These are phyloP conservation scores for Kurtzmaniella fragi DNA, from an alignment of 805 yeast species.

Conservation along the genomic window DNA sequence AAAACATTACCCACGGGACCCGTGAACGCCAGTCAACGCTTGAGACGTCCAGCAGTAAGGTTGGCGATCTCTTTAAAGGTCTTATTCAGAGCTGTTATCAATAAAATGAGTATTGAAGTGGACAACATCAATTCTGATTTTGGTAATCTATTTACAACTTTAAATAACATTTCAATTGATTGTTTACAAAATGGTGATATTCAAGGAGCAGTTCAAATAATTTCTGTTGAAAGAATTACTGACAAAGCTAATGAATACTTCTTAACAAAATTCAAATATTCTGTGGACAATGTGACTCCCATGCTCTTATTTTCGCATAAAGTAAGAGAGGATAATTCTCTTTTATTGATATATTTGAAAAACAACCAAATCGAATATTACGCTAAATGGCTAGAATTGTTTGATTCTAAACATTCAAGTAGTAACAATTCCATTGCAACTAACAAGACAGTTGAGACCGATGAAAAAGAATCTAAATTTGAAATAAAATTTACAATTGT, in stretches of 20 bases:
- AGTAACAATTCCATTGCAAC: background rate
- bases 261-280: slow-evolving; percentile 16
- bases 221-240: slow-evolving; percentile 12
- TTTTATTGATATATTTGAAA: too few species aligned
- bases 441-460: too few species aligned
- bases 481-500: slow-evolving; percentile 33
- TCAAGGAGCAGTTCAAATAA: slow-evolving; percentile 16
- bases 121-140: slow-evolving; percentile 15
- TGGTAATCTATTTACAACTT: slow-evolving; percentile 17
- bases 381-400: slow-evolving; percentile 50
- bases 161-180: slow-evolving; percentile 14
- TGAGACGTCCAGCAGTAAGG: too few species aligned
- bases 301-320: slow-evolving; percentile 17
- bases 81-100: slow-evolving; percentile 26
- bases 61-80: background rate
- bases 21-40: too few species aligned
- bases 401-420: slow-evolving; percentile 20
- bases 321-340: too few species aligned
- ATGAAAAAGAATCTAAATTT: slow-evolving; percentile 6
- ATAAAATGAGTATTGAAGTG: slow-evolving; percentile 13
- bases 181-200: slow-evolving; percentile 13
- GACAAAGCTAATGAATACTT: slow-evolving; percentile 11
- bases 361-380: slow-evolving; percentile 47
- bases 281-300: slow-evolving; percentile 12
- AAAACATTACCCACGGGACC: slow-evolving; percentile 8